A percentile compares a stretch with the other conserved stretches of the same genome.
These are phyloP conservation scores for Leccinum uliginosum DNA, from an alignment of 768 basidiomycete species.

Conservation along the genomic window DNA sequence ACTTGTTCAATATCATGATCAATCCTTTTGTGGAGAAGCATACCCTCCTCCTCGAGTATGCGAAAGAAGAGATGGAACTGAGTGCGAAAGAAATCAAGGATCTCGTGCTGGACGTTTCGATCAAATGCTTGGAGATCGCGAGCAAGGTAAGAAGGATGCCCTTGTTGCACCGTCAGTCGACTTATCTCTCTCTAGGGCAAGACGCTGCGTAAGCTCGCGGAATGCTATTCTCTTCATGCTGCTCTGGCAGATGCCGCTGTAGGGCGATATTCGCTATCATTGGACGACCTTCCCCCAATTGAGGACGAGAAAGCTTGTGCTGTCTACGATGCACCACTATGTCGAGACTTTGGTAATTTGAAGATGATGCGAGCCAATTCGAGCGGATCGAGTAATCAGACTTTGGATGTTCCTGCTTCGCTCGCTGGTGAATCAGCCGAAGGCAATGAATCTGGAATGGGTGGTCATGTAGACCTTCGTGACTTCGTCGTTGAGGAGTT, in stretches of 20 bases:
- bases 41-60: constrained; percentile 48
- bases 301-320: constrained; percentile 45
- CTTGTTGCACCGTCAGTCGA: background rate
- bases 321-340: constrained; percentile 47
- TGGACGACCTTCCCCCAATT: constrained; percentile 54
- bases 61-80: constrained; percentile 40
- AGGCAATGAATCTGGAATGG: constrained; percentile 6
- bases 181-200: constrained; percentile 47
- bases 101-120: constrained; percentile 57
- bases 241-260: constrained; percentile 44
- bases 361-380: constrained; percentile 26
- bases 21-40: constrained; percentile 69
- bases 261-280: constrained; percentile 44
- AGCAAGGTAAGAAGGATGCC: constrained; percentile 37
- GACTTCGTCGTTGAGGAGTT: constrained; percentile 17
- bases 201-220: constrained; percentile 55
- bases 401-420: background rate
- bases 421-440: constrained; percentile 10
- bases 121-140: constrained; percentile 55
- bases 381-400: constrained; percentile 11
- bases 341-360: constrained; percentile 45
- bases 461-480: constrained; percentile 12
- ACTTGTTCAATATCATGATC: constrained; percentile 57
- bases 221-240: constrained; percentile 42
- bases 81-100: constrained; percentile 36